Evolutionary conservation across 495 filamentous ascomycete genomes (phyloP).

Genomic region (Hamigera avellanea): DNA sequence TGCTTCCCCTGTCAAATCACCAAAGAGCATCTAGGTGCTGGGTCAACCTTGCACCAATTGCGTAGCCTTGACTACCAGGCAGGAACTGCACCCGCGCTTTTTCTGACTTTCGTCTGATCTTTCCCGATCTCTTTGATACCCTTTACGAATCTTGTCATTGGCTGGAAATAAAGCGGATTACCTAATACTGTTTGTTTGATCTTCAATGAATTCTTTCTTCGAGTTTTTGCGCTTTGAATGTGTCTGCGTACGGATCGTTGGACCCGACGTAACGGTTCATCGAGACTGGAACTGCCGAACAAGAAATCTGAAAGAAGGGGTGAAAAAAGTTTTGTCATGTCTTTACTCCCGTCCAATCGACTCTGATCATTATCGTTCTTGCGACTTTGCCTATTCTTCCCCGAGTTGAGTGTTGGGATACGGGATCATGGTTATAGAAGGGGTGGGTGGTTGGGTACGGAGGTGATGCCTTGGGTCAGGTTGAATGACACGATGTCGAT

Average conservation of each 20-base stretch:
- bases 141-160: conserved; percentile 28
- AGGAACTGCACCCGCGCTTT: conserved; percentile 2
- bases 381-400: too few relatives aligned
- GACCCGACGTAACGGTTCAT: background rate
- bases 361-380: too few relatives aligned
- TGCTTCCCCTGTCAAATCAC: conserved; percentile 25
- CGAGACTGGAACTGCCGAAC: background rate
- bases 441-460: too few relatives aligned
- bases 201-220: background rate
- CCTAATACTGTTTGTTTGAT: conserved; percentile 4
- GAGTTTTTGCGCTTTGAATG: too few relatives aligned
- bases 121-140: conserved; percentile 34
- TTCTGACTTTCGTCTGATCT: conserved; percentile 19
- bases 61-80: too few relatives aligned
- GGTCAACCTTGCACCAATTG: too few relatives aligned
- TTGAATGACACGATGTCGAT: too few relatives aligned
- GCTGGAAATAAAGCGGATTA: conserved; percentile 19
- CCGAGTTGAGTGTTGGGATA: too few relatives aligned
- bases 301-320: background rate
- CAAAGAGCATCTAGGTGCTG: conserved; percentile 20
- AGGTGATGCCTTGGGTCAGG: too few relatives aligned
- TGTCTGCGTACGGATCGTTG: too few relatives aligned
- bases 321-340: background rate
- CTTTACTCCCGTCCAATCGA: too few relatives aligned
- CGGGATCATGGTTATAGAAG: too few relatives aligned